Evolutionary conservation across 208 protist genomes (phyloP), one percentile per base, ranked within the genome.

Genomic region (Crithidia brevicula): DNA sequence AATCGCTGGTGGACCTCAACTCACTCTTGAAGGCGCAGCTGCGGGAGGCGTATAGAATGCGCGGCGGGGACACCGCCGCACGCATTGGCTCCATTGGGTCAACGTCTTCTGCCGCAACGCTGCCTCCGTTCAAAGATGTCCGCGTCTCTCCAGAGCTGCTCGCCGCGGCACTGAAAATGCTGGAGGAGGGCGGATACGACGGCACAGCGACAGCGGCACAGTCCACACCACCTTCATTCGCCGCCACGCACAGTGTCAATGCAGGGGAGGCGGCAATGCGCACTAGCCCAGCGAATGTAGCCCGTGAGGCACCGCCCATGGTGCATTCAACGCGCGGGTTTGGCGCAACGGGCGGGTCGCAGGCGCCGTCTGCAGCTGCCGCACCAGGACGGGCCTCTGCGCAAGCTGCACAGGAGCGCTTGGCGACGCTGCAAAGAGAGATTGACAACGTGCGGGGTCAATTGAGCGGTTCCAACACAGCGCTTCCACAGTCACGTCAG

Each of bases 11-110:
- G 18, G 89, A 94, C 63, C 61, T 96, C 13, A 96, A 96, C 67
- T 79, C 86, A 10, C 71, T 94, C 11, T 79, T 96, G 18, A 96
- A 96, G 79, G 82, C 85, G 25, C 91, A 96, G 63, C 74, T 94
- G 66, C 69, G 89, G 0, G 88, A 94, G 60, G 86, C 86, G 38
- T 96, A 92, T 57, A 79, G 84, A 10, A 77, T 81, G 23, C 77
- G 78, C 59, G 42, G 56, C 42, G 75, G 25, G 2, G 38, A 67
- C 47, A 28, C 36, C 46, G 49, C 25, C 20, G 34, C n/a, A 18
- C 46, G 34, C 61, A 22, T 8, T 22, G 2, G 18, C 15, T 1
- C 52, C 28, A 36, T 3, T 47, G 36, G 2, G 36, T 16, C 52
- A 16, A 7, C 31, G 33, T 43, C 22, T 13, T 16, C 58, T 23